Evolutionary conservation across 2,329 filamentous ascomycete genomes (phyloP).

Genomic region (Parafenestella ontariensis): DNA sequence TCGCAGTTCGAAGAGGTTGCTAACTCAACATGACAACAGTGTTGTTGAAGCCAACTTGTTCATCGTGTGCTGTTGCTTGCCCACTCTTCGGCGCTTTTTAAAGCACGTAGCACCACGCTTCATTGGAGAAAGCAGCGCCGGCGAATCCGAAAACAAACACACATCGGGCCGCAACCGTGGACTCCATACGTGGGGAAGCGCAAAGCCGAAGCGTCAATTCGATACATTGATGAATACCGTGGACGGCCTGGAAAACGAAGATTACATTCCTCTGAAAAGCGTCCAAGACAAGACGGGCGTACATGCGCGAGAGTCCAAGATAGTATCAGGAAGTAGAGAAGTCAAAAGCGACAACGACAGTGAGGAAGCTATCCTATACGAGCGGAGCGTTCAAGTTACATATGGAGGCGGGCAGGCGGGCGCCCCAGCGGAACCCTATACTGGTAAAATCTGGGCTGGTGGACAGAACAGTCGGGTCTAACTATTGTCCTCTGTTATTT

Average conservation of each 20-base stretch:
- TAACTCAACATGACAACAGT: conserved; percentile 21
- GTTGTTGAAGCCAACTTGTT: conserved; percentile 52
- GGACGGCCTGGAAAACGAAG: conserved; percentile 6
- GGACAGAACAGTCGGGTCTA: background rate
- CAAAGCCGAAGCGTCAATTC: conserved; percentile 15
- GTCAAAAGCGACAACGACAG: conserved; percentile 19
- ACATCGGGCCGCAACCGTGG: conserved; percentile 8
- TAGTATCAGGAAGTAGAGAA: background rate
- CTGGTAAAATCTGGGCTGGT: conserved; percentile 1
- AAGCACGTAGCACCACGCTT: conserved; percentile 44
- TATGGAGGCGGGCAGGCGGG: conserved; percentile 10
- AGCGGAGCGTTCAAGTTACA: conserved; percentile 24
- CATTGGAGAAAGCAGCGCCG: conserved; percentile 16
- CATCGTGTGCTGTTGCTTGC: conserved; percentile 52
- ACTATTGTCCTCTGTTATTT: background rate
- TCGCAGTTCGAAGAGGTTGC: background rate
- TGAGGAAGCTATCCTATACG: conserved; percentile 27
- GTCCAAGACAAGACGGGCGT: background rate
- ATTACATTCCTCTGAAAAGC: conserved; percentile 13
- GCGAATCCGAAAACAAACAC: conserved; percentile 5
- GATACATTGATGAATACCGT: conserved; percentile 26
- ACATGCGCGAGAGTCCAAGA: conserved; percentile 1
- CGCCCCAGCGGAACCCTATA: conserved; percentile 1
- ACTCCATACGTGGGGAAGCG: conserved; percentile 16
- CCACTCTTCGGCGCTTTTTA: conserved; percentile 52